Percentiles rank a stretch among this genome's conserved stretches.
phyloP scores from a whole-genome alignment of 2,329 filamentous ascomycete genomes.

The Pseudohalonectria lignicola region DNA sequence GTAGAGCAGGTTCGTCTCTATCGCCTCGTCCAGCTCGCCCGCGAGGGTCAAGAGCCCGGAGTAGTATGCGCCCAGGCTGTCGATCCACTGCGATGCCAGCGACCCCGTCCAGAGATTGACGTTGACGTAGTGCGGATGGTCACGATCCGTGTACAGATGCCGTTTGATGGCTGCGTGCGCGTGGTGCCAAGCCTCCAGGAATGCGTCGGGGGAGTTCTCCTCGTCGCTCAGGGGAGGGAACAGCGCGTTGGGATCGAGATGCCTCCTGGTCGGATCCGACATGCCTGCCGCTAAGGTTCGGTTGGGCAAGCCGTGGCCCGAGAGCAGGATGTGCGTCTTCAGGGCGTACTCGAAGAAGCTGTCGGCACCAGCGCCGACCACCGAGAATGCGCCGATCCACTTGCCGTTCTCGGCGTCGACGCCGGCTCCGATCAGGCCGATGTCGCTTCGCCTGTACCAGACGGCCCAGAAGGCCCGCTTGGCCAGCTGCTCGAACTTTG shows the following conservation, averaged over 20 bases:
- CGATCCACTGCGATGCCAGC: slow-evolving; percentile 84
- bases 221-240: slow-evolving; percentile 49
- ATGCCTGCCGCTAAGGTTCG: no score
- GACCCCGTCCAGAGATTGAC: slow-evolving; percentile 83
- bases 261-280: slow-evolving; percentile 10
- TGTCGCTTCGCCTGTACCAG: slow-evolving; percentile 77
- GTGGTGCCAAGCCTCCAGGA: slow-evolving; percentile 73
- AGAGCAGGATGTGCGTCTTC: slow-evolving; percentile 85
- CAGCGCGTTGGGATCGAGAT: slow-evolving; percentile 53
- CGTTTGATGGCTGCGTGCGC: slow-evolving; percentile 81
- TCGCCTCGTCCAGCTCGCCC: slow-evolving; percentile 82
- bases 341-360: slow-evolving; percentile 98
- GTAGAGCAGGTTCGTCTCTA: slow-evolving; percentile 80
- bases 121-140: slow-evolving; percentile 89
- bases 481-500: slow-evolving; percentile 77
- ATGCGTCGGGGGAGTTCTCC: slow-evolving; percentile 64
- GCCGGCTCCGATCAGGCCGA: slow-evolving; percentile 80
- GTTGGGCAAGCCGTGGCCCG: slow-evolving; percentile 55
- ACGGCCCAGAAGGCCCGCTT: slow-evolving; percentile 96
- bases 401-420: slow-evolving; percentile 80
- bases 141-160: slow-evolving; percentile 74
- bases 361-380: slow-evolving; percentile 92
- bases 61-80: slow-evolving; percentile 92
- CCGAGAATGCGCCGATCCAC: slow-evolving; percentile 84
- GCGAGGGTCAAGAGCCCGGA: slow-evolving; percentile 78